phyloP scores from a whole-genome alignment of 179 eudicot genomes.

The Camellia oleifera region DNA sequence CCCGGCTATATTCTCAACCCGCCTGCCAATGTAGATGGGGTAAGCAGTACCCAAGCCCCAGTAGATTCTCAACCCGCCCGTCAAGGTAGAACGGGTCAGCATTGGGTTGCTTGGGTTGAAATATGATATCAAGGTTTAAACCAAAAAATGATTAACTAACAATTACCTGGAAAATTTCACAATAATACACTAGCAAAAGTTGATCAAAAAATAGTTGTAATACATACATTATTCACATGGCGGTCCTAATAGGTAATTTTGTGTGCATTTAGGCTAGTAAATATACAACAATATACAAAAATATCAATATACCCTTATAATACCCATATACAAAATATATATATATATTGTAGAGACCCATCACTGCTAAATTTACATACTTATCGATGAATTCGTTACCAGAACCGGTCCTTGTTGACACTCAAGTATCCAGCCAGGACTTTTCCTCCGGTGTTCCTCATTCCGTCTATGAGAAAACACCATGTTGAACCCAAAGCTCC shows the following conservation, averaged over 20 bases:
- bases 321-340: background rate
- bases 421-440: constrained; percentile 96
- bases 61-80: too few relatives aligned
- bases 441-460: constrained; percentile 96
- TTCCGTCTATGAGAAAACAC: constrained; percentile 91
- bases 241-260: background rate
- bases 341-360: background rate
- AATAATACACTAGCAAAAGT: too few relatives aligned
- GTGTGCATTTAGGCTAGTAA: background rate
- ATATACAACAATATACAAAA: constrained; percentile 5
- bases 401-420: constrained; percentile 90
- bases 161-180: too few relatives aligned
- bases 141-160: too few relatives aligned
- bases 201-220: too few relatives aligned
- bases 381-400: constrained; percentile 43
- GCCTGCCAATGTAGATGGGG: too few relatives aligned
- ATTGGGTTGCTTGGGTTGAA: too few relatives aligned
- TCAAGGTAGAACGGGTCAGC: too few relatives aligned
- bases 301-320: background rate
- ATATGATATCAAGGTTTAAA: too few relatives aligned
- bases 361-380: background rate
- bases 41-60: too few relatives aligned
- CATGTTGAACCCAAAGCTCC: constrained; percentile 96
- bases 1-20: too few relatives aligned
- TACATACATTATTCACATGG: too few relatives aligned